Base-by-base conservation (phyloP, 176 grass and related monocot species). In the Rhynchospora breviuscula region DNA sequence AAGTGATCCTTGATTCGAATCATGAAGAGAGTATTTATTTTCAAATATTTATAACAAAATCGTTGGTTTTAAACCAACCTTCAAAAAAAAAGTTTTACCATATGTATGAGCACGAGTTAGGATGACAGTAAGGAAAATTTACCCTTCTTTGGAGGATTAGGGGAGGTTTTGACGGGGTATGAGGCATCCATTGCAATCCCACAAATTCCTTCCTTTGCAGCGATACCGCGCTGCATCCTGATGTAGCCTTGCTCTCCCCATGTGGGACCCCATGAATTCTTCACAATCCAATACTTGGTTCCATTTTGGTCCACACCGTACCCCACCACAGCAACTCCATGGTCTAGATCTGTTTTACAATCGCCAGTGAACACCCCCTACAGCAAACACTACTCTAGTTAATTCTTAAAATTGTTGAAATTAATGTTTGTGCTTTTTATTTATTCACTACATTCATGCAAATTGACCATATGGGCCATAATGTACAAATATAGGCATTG, bases 141-240 rank as follows among this genome's bases (percentile, higher is more conserved):
- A 49, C 74, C 61, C 56, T 79, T 84, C 56, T 62, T 85, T 10
- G 79, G 29, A 25, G 83, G 92, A 15, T 95, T 92, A 65, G 79
- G 91, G 3, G 89, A 89, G 44, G 62, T 89, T 86, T 94, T 97
- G 77, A 94, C 9, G 12, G 92, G 92, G 45, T 85, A 97, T 22
- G 94, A 97, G 0, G 90, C 83, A 45, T 97, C 90, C 90, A 94
- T 94, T 84, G 90, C 94, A 72, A 97, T 97, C 65, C 94, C 92
- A 21, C 94, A 97, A 81, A 93, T 63, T 8, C 94, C 91, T 17
- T 90, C 87, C 5, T 88, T 66, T 46, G 45, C 19, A 1, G 76
- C 72, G 6, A 59, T 10, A 46, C 86, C 89, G 47, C 91, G 89
- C 84, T 88, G 82, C 81, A 97, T 93, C 47, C 94, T 70, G 80